A percentile compares a stretch with the other conserved stretches of the same genome.
phyloP scores from a whole-genome alignment of 768 basidiomycete species.

The Amylocystis lapponica region DNA sequence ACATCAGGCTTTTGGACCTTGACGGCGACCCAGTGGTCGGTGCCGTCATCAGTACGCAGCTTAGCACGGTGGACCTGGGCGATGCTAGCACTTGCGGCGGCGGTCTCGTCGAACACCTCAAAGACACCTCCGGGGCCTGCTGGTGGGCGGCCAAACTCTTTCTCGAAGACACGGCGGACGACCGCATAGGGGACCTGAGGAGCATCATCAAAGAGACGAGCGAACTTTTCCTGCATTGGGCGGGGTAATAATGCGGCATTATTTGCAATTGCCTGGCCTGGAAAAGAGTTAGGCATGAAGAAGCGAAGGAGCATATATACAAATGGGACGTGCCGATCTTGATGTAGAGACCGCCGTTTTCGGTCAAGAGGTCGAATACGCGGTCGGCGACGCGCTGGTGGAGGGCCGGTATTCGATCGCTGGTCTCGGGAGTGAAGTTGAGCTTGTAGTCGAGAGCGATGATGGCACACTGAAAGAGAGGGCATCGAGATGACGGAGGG shows the following conservation, averaged over 20 bases:
- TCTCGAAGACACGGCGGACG: constrained; percentile 58
- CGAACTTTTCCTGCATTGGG: constrained; percentile 78
- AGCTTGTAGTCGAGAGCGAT: constrained; percentile 83
- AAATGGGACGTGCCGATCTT: constrained; percentile 60
- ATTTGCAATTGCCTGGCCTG: constrained; percentile 74
- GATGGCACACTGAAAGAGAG: constrained; percentile 45
- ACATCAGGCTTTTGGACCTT: constrained; percentile 93
- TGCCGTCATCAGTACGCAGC: constrained; percentile 32
- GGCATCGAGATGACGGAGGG: background rate
- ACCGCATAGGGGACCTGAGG: constrained; percentile 75
- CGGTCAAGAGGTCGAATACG: constrained; percentile 68
- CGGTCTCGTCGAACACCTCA: constrained; percentile 66
- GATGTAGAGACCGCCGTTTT: constrained; percentile 83
- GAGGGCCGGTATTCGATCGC: constrained; percentile 67
- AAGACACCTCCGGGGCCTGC: constrained; percentile 70
- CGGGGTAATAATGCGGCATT: constrained; percentile 82
- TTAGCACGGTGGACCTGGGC: constrained; percentile 87
- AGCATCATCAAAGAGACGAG: constrained; percentile 81
- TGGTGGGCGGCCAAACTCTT: constrained; percentile 64
- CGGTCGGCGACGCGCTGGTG: constrained; percentile 82
- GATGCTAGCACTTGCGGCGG: constrained; percentile 85
- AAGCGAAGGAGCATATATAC: constrained; percentile 7
- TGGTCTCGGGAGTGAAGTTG: constrained; percentile 74
- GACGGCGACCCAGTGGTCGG: constrained; percentile 74
- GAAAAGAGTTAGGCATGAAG: background rate